Evolutionary conservation across 164 flowering plant species (phyloP).

Genomic region (Vitis rupestris): DNA sequence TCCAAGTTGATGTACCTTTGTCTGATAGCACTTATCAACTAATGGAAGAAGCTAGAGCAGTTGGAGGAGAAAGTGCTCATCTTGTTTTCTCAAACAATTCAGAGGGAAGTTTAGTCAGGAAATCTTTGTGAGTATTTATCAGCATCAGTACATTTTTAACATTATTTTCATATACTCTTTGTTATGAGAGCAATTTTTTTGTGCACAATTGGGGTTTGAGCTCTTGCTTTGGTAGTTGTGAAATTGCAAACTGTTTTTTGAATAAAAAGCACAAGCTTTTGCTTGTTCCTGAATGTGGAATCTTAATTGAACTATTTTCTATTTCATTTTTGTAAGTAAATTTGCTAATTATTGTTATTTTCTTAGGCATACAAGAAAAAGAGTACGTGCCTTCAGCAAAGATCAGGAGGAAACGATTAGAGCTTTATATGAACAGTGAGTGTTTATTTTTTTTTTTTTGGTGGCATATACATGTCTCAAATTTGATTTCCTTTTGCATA

Average conservation of each 20-base stretch:
- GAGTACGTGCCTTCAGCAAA: slow-evolving; percentile 62
- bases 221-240: neutral
- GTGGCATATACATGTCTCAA: neutral
- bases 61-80: slow-evolving; percentile 16
- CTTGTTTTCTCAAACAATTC: slow-evolving; percentile 11
- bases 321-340: neutral
- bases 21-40: slow-evolving; percentile 17
- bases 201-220: neutral
- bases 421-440: slow-evolving; percentile 82
- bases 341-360: slow-evolving; percentile 5
- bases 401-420: slow-evolving; percentile 66
- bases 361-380: slow-evolving; percentile 56
- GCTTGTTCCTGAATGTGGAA: neutral
- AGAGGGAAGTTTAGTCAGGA: slow-evolving; percentile 23
- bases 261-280: neutral
- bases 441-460: slow-evolving; percentile 11
- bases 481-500: too few relatives aligned
- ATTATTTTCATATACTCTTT: neutral
- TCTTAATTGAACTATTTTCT: too few relatives aligned
- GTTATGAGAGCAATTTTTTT: neutral
- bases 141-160: neutral
- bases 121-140: slow-evolving; percentile 39
- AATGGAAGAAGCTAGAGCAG: slow-evolving; percentile 15
- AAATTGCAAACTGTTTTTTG: slow-evolving; percentile 1
- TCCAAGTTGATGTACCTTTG: slow-evolving; percentile 8